Percentiles rank a stretch among this genome's conserved stretches.
phyloP scores from a whole-genome alignment of 371 early-diverging fungal species.

The Nematocida sp. region DNA sequence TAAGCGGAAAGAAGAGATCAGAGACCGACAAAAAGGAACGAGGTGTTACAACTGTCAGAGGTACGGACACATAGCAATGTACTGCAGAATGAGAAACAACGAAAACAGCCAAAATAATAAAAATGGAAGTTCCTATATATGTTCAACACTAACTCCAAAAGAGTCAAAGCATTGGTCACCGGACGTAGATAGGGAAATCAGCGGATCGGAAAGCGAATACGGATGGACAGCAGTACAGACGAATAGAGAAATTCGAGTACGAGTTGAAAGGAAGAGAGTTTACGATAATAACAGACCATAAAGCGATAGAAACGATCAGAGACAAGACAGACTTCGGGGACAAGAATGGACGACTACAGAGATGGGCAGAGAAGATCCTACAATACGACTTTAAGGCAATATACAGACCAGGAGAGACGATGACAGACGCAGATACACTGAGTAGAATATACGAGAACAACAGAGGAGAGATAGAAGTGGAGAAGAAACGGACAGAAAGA shows the following conservation, averaged over 20 bases:
- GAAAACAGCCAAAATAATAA: too few relatives aligned
- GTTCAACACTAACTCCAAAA: too few relatives aligned
- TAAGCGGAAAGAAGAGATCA: too few relatives aligned
- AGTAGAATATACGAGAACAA: constrained; percentile 22
- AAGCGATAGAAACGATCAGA: constrained; percentile 37
- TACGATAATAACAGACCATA: constrained; percentile 52
- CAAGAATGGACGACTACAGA: constrained; percentile 28
- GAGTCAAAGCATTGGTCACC: too few relatives aligned
- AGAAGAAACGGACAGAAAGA: background rate
- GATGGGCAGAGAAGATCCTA: constrained; percentile 35
- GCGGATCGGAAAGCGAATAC: too few relatives aligned
- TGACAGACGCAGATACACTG: constrained; percentile 37
- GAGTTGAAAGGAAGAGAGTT: constrained; percentile 46
- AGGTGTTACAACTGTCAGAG: too few relatives aligned
- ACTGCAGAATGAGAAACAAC: too few relatives aligned
- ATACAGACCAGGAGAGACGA: constrained; percentile 32
- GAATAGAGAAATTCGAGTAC: constrained; percentile 48
- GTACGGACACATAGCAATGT: too few relatives aligned
- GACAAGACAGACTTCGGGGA: constrained; percentile 29
- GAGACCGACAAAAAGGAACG: too few relatives aligned
- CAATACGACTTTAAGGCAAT: constrained; percentile 30
- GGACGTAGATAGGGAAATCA: too few relatives aligned
- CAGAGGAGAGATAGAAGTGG: background rate
- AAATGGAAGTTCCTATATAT: too few relatives aligned
- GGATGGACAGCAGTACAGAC: too few relatives aligned